Percentiles rank a stretch among this genome's conserved stretches.
Evolutionary conservation across 129 eudicot genomes (phyloP).

Genomic region (Centrapalus pauciflorus): DNA sequence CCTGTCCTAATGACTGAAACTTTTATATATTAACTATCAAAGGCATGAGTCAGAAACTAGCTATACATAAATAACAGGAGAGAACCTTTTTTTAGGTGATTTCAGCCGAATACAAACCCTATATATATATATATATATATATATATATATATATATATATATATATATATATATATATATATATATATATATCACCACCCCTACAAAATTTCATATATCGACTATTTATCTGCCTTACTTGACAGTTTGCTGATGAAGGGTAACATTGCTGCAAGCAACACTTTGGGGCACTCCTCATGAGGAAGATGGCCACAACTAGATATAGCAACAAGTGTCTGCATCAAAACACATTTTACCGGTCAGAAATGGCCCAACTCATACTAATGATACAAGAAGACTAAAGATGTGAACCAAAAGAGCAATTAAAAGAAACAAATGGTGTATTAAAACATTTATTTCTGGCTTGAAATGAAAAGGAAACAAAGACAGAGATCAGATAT

Average conservation of each 20-base stretch:
- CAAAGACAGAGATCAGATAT: not conserved
- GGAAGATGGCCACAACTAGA: constrained; percentile 99
- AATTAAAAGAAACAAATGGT: not conserved
- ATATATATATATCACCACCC: not conserved
- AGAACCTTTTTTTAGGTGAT: constrained; percentile 8
- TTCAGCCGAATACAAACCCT: constrained; percentile 3
- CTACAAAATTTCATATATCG: not conserved
- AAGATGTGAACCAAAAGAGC: constrained; percentile 8
- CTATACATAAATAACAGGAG: constrained; percentile 17
- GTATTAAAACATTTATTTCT: not conserved
- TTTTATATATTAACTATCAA: not conserved
- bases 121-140: too few relatives aligned
- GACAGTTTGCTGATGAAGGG: constrained; percentile 74
- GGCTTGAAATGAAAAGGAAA: not conserved
- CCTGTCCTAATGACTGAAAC: constrained; percentile 5
- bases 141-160: too few relatives aligned
- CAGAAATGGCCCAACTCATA: not conserved
- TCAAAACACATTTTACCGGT: not conserved
- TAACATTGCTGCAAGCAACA: constrained; percentile 75
- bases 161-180: too few relatives aligned
- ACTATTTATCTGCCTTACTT: constrained; percentile 36
- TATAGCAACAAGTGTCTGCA: constrained; percentile 93
- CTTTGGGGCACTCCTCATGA: constrained; percentile 97
- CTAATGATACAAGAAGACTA: not conserved
- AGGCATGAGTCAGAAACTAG: constrained; percentile 10